These are phyloP conservation scores for Flaveria trinervia DNA, from an alignment of 129 eudicot species.

Conservation along the genomic window DNA sequence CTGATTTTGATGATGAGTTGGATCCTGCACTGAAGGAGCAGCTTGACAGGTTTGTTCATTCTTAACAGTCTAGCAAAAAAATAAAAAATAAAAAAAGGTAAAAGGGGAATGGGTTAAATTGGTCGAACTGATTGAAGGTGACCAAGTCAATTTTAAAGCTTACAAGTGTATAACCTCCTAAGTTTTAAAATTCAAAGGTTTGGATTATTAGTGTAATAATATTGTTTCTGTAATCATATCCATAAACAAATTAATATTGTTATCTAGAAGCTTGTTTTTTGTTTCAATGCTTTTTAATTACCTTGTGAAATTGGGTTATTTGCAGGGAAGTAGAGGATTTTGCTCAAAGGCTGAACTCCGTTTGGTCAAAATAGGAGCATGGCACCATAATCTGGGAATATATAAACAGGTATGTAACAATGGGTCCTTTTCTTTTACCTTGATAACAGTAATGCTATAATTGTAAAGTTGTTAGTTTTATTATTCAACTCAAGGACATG, in stretches of 20 bases:
- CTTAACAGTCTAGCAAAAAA: neutral
- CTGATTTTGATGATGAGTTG: conserved; percentile 65
- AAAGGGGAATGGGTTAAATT: neutral
- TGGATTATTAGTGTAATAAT: neutral
- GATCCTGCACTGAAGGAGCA: conserved; percentile 70
- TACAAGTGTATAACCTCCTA: neutral
- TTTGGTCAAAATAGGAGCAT: conserved; percentile 67
- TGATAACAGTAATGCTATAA: neutral
- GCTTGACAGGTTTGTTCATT: conserved; percentile 56
- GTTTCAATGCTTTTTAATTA: too few relatives aligned
- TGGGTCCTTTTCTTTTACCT: too few relatives aligned
- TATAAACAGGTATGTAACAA: neutral
- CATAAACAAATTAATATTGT: neutral
- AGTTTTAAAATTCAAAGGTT: neutral
- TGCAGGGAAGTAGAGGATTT: conserved; percentile 86
- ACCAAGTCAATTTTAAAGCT: neutral
- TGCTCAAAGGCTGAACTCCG: conserved; percentile 73
- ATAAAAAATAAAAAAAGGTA: neutral
- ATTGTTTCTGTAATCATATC: neutral
- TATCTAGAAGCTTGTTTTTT: too few relatives aligned
- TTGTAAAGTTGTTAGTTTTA: neutral
- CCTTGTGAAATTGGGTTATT: neutral
- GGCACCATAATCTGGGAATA: conserved; percentile 27
- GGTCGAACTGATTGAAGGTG: neutral
- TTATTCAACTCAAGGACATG: neutral